Conservation (phyloP, 164 flowering plant species). For the Platanus orientalis region DNA sequence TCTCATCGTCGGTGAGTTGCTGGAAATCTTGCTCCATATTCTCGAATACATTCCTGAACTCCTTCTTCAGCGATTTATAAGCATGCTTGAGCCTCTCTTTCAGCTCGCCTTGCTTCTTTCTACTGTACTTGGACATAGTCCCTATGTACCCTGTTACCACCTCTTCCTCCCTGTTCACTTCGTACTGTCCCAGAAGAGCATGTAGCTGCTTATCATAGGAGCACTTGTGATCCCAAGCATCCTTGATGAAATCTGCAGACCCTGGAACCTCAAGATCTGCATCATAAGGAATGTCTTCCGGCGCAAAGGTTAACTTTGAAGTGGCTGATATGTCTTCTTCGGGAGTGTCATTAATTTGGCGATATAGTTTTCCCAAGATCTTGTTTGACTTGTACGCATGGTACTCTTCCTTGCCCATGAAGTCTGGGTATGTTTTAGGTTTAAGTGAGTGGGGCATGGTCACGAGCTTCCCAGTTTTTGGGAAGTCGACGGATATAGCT, state of each 20-base stretch:
- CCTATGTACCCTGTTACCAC: conserved; percentile 82
- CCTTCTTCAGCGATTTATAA: conserved; percentile 56
- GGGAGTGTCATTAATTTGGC: conserved; percentile 45
- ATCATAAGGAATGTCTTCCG: conserved; percentile 54
- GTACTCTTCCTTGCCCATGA: conserved; percentile 76
- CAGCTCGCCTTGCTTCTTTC: conserved; percentile 75
- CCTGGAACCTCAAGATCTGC: conserved; percentile 59
- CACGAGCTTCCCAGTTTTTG: conserved; percentile 85
- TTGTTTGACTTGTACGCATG: conserved; percentile 68
- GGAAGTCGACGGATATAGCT: conserved; percentile 91
- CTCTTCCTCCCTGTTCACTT: conserved; percentile 78
- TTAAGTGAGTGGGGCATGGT: conserved; percentile 62
- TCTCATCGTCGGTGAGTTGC: conserved; percentile 49
- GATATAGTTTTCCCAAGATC: conserved; percentile 73
- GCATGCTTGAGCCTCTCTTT: conserved; percentile 81
- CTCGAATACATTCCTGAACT: conserved; percentile 59
- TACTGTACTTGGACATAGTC: conserved; percentile 76
- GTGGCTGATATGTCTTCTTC: conserved; percentile 23
- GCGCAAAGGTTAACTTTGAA: conserved; percentile 16
- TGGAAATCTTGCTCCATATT: conserved; percentile 31
- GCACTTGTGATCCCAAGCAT: conserved; percentile 79
- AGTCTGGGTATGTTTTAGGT: conserved; percentile 87
- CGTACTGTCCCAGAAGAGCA: conserved; percentile 68
- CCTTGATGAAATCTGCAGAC: conserved; percentile 38
- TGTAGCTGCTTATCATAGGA: conserved; percentile 63